Conservation (phyloP, 805 yeast genomes). For the Saccharomycopsis oosterbeekiorum region DNA sequence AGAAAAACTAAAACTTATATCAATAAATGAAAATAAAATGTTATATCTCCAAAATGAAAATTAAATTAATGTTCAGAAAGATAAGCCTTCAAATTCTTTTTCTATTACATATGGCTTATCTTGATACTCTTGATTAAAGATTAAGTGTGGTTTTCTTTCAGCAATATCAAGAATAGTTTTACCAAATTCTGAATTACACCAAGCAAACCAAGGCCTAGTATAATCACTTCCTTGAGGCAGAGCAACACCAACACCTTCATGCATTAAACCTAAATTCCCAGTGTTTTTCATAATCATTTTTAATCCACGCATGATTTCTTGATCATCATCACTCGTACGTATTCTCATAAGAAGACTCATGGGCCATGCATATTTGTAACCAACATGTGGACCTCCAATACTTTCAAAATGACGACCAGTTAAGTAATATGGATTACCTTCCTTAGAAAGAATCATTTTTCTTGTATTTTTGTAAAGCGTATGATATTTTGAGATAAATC, state of each 20-base stretch:
- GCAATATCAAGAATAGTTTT: constrained; percentile 76
- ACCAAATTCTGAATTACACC: constrained; percentile 91
- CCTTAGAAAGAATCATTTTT: constrained; percentile 55
- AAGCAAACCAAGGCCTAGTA: constrained; percentile 87
- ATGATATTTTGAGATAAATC: constrained; percentile 44
- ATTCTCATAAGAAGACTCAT: constrained; percentile 72
- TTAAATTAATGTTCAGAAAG: neutral
- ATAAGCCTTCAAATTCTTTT: constrained; percentile 6
- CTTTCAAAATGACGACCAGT: constrained; percentile 59
- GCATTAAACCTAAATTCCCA: constrained; percentile 71
- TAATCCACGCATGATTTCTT: constrained; percentile 48
- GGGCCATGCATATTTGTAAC: constrained; percentile 79
- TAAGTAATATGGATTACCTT: constrained; percentile 72
- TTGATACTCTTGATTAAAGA: constrained; percentile 38
- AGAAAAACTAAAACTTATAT: neutral
- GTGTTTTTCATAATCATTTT: constrained; percentile 49
- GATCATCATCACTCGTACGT: constrained; percentile 63
- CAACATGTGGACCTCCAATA: constrained; percentile 88
- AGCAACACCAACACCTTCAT: constrained; percentile 68
- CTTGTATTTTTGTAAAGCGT: constrained; percentile 68
- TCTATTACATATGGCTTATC: constrained; percentile 12
- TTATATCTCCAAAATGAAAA: neutral
- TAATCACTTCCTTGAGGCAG: constrained; percentile 35
- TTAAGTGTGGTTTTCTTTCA: constrained; percentile 58
- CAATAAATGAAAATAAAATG: neutral